phyloP scores from a whole-genome alignment of 257 asterid species.

The Penstemon barbatus region DNA sequence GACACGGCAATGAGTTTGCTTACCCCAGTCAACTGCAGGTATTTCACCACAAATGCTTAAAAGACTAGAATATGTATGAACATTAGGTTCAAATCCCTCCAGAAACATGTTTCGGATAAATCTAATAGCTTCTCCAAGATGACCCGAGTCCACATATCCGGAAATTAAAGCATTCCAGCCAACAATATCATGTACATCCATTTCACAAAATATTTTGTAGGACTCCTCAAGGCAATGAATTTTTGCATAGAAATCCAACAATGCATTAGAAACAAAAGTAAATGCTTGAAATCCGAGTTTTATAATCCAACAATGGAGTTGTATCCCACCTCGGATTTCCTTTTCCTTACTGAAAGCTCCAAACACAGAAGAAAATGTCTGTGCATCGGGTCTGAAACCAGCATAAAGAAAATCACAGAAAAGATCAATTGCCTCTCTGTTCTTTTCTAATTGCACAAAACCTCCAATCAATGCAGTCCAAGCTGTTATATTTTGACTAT shows the following conservation, averaged over 20 bases:
- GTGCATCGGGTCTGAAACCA: slow-evolving; percentile 61
- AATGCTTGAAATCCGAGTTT: slow-evolving; percentile 57
- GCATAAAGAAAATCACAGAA: slow-evolving; percentile 46
- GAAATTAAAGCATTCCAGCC: slow-evolving; percentile 72
- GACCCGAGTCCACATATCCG: slow-evolving; percentile 45
- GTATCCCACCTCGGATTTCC: slow-evolving; percentile 49
- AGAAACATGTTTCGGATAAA: slow-evolving; percentile 43
- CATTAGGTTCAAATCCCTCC: slow-evolving; percentile 51
- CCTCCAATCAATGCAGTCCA: slow-evolving; percentile 90
- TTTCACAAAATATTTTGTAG: slow-evolving; percentile 42
- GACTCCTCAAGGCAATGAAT: slow-evolving; percentile 45
- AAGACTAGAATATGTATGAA: slow-evolving; percentile 67
- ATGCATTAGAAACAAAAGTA: slow-evolving; percentile 57
- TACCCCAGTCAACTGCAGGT: slow-evolving; percentile 80
- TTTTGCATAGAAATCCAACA: slow-evolving; percentile 63
- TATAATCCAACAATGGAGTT: slow-evolving; percentile 53
- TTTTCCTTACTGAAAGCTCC: slow-evolving; percentile 63
- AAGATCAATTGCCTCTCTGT: slow-evolving; percentile 49
- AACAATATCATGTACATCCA: slow-evolving; percentile 55
- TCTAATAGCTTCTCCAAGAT: slow-evolving; percentile 41
- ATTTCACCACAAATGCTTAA: slow-evolving; percentile 71
- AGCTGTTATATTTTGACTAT: slow-evolving; percentile 52
- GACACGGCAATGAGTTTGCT: slow-evolving; percentile 61
- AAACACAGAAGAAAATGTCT: slow-evolving; percentile 59
- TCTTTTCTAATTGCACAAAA: slow-evolving; percentile 50